Evolutionary conservation across 2,329 filamentous ascomycete genomes (phyloP), one percentile per base, ranked within the genome.

Genomic region (Didymella arachidicola): DNA sequence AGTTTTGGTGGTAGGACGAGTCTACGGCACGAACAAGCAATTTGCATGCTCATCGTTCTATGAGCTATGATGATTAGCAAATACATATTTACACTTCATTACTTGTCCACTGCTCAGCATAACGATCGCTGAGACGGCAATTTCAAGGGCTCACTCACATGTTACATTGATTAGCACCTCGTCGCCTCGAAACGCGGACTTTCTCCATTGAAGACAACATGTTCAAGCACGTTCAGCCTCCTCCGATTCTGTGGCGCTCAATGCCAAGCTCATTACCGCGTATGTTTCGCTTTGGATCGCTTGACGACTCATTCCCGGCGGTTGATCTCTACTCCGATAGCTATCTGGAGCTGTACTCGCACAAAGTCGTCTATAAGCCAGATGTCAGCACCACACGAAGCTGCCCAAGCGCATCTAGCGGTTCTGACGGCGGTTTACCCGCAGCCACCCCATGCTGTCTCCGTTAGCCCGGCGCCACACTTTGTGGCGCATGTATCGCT

Each of bases 401-500:
- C 22, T 48, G 45, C 45, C 22, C 4, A 27, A 27, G 25, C 22
- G 19, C 14, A 38, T 27, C 14, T 25, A 16, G 12, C 47, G 25
- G 36, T n/a, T 29, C 41, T 44, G 10, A 29, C 41, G 25, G 43
- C 42, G 26, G 6, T 11, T 46, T 57, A 51, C 42, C 53, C 47
- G 53, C 41, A 57, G 53, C 53, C 53, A 57, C 53, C 42, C 18
- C 16, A n/a, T 16, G 8, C 14, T 18, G 10, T n/a, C 36, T 56
- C 53, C 53, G 53, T 32, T 57, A 16, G 46, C 10, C 47, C 53
- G 53, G 19, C 47, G 53, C 53, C 49, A 53, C 49, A 39, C 7
- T 11, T 16, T 10, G 42, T 45, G 46, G 44, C 39, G 41, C 30
- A 19, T 8, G 3, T 6, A 5, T 2, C 7, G 19, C 16, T 3